These are phyloP conservation scores for Globisporangium yorkense DNA, from an alignment of 352 stramenopile genomes.

Conservation along the genomic window DNA sequence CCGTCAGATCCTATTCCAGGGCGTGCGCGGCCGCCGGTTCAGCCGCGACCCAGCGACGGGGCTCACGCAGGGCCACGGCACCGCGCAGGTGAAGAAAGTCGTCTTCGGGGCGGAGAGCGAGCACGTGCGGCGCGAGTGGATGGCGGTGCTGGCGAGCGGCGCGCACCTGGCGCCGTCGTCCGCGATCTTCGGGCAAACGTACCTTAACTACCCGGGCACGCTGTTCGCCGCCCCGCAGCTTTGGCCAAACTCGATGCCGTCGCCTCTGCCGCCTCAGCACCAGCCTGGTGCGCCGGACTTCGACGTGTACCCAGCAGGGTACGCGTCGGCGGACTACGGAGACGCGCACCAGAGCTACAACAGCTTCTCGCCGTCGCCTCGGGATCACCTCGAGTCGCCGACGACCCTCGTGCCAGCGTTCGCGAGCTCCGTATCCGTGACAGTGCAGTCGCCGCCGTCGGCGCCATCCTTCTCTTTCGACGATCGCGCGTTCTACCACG, in stretches of 20 bases:
- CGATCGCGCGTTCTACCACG: constrained; percentile 3
- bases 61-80: constrained; percentile 26
- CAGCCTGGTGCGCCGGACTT: not conserved
- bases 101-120: constrained; percentile 37
- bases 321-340: not conserved
- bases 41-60: constrained; percentile 23
- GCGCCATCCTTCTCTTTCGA: constrained; percentile 6
- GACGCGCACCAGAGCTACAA: not conserved
- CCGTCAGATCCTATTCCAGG: constrained; percentile 28
- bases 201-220: not conserved
- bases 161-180: constrained; percentile 2
- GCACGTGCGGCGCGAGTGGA: constrained; percentile 22
- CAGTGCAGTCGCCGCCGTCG: not conserved
- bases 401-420: constrained; percentile 10
- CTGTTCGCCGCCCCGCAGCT: not conserved
- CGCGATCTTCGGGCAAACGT: not conserved
- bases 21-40: constrained; percentile 27
- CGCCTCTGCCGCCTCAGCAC: not conserved
- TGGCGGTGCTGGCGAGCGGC: constrained; percentile 18
- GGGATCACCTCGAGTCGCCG: constrained; percentile 6
- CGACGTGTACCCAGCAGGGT: not conserved
- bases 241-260: not conserved
- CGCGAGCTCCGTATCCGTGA: not conserved
- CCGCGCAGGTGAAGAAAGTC: constrained; percentile 27
- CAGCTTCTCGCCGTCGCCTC: constrained; percentile 6